Base-by-base conservation (phyloP, 1,284 basidiomycete species). In the Cryptococcus depauperatus region DNA sequence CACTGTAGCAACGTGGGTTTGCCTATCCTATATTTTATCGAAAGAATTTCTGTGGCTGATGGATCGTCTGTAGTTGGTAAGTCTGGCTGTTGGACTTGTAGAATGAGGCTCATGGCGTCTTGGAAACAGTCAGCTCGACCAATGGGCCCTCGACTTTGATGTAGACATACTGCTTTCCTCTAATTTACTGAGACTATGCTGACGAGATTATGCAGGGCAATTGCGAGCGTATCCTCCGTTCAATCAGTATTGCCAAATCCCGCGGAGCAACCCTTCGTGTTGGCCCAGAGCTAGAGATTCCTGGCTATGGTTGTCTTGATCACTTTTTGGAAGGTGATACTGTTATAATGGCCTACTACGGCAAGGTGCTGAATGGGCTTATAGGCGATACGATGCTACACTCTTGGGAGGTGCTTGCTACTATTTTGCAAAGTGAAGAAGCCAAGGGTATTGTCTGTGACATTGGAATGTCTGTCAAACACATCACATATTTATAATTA, bases 281-380 rank as follows among this genome's bases (percentile, higher is more conserved):
- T n/a, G 95, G 95, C 1, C 95, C 95, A 16, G 93, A 97, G 69
- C 77, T 98, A n/a, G 95, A 99, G 72, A 89, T 99, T 55, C 84
- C 92, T 22, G 91, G 91, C 4, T 95, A 95, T 71, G 91, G 91
- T 2, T 96, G 92, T 68, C 76, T 90, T 42, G 91, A 96, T 66
- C 91, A 96, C 58, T 95, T 72, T 51, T 58, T 72, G 4, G 71
- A 73, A 52, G 69, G 71, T 68, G 48, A n/a, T 26, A 37, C 8
- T 13, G n/a, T 23, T 19, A 13, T 5, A 16, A 35, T 32, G 43
- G 19, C 37, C 23, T 35, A 22, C 7, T 59, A 95, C 90, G 90
- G 23, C n/a, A 9, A 5, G n/a, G 13, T 29, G 28, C 14, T 41
- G 26, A 41, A 5, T 18, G n/a, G 14, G 7, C 10, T 3, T 35